phyloP scores from a whole-genome alignment of 257 asterid genomes.

The Petrea volubilis region DNA sequence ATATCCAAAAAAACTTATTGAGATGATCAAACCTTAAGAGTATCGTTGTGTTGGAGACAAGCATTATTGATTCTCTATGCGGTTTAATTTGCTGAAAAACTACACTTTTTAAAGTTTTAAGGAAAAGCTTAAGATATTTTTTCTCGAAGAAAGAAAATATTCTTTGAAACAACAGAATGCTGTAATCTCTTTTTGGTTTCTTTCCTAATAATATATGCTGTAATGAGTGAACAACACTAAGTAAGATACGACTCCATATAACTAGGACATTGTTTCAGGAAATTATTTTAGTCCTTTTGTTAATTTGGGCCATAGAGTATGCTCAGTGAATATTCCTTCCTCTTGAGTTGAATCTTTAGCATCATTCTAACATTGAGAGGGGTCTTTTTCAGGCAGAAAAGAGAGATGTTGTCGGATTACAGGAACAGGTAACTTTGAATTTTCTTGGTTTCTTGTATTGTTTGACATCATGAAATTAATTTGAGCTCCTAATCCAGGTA shows the following conservation, averaged over 20 bases:
- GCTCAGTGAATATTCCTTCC: background rate
- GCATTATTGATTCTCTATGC: too few species aligned
- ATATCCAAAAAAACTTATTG: too few species aligned
- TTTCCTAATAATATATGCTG: too few species aligned
- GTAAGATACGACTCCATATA: background rate
- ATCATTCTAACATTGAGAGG: slow-evolving; percentile 19
- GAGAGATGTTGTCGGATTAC: slow-evolving; percentile 85
- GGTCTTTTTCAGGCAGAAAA: slow-evolving; percentile 78
- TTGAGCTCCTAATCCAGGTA: slow-evolving; percentile 45
- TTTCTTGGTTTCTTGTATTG: background rate
- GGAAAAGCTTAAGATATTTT: too few species aligned
- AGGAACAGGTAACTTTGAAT: slow-evolving; percentile 73
- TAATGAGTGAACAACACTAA: too few species aligned
- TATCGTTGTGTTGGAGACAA: too few species aligned
- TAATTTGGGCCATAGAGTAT: background rate
- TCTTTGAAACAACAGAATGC: too few species aligned
- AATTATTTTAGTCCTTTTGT: background rate
- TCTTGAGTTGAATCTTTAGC: slow-evolving; percentile 3
- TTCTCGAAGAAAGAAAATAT: too few species aligned
- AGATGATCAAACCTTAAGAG: too few species aligned
- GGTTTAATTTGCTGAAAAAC: too few species aligned
- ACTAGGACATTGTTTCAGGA: background rate
- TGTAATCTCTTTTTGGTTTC: too few species aligned
- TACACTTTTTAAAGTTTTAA: too few species aligned
- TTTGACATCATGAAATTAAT: slow-evolving; percentile 27